Evolutionary conservation across 257 asterid genomes (phyloP), one percentile per base, ranked within the genome.

Genomic region (Solanum etuberosum): DNA sequence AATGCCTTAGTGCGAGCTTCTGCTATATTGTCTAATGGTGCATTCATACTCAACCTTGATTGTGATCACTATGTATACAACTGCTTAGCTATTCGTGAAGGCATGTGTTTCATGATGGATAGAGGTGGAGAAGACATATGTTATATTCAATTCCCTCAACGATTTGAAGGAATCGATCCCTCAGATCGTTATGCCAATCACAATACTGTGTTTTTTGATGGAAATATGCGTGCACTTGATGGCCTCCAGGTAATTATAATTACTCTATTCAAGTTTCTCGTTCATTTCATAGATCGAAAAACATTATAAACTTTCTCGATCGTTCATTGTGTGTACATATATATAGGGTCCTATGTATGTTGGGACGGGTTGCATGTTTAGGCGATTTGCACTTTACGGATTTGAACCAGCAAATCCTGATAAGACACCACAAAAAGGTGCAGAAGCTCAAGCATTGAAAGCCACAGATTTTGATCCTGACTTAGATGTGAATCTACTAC

Each of bases 51-150:
- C 83, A 91, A 91, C 86, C 86, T 89, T 61, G 92, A 91, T 37
- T 89, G 93, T 72, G 91, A 91, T 83, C 93, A 91, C 86, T 91
- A 91, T 43, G 68, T 91, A 63, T 40, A 88, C 78, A 86, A 88
- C 21, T 88, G 88, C 38, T 80, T 84, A 81, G 92, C 91, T 35
- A 7, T 89, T n/a, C 90, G 93, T 9, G 93, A 91, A 78, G 93
- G 93, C 32, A 91, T 91, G 92, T 91, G 93, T 63, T 91, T 89
- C 87, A 91, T 91, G 93, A 88, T 91, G 92, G 93, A 91, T 54
- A 85, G 93, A 59, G 93, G 93, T 29, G 93, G 93, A 14, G 93
- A 91, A 65, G 88, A 88, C 76, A 89, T 91, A 20, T 91, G 93
- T 67, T 91, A 91, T 70, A 87, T 91, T 38, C 93, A 91, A 40